Conservation (phyloP, 2,329 filamentous ascomycete genomes). For the Alternaria infectoria region DNA sequence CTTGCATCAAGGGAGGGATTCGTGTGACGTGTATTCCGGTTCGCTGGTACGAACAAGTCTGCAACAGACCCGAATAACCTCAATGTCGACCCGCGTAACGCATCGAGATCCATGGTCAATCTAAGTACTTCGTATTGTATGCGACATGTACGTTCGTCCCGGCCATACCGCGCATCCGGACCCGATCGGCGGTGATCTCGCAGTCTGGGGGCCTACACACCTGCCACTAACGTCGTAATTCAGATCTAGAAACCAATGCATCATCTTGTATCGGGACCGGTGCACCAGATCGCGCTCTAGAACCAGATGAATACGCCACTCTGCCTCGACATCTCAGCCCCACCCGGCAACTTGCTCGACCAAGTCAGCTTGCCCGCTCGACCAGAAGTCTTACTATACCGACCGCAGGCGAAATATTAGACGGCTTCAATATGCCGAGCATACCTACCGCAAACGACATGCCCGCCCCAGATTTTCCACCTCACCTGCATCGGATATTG, state of each 20-base stretch:
- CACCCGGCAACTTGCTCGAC: not conserved
- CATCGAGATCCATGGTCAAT: not conserved
- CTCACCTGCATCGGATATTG: slow-evolving; percentile 25
- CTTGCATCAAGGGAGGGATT: not conserved
- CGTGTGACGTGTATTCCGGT: not conserved
- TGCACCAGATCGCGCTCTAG: not conserved
- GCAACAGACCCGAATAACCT: not conserved
- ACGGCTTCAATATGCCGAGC: not conserved
- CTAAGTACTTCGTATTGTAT: not conserved
- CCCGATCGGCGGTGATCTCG: not conserved
- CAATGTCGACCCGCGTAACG: not conserved
- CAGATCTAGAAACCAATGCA: not conserved
- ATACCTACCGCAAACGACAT: not conserved
- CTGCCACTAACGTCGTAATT: not conserved
- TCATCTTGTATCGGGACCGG: not conserved
- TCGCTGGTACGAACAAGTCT: not conserved
- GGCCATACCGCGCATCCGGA: not conserved
- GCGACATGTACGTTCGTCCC: not conserved
- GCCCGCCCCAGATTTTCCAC: slow-evolving; percentile 14
- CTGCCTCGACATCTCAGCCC: not conserved
- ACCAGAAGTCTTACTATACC: not conserved
- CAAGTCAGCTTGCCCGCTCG: not conserved
- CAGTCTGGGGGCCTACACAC: not conserved
- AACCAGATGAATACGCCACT: not conserved
- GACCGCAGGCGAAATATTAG: not conserved